Evolutionary conservation across 73 alveolate genomes (phyloP).

Genomic region (Tetrahymena borealis): DNA sequence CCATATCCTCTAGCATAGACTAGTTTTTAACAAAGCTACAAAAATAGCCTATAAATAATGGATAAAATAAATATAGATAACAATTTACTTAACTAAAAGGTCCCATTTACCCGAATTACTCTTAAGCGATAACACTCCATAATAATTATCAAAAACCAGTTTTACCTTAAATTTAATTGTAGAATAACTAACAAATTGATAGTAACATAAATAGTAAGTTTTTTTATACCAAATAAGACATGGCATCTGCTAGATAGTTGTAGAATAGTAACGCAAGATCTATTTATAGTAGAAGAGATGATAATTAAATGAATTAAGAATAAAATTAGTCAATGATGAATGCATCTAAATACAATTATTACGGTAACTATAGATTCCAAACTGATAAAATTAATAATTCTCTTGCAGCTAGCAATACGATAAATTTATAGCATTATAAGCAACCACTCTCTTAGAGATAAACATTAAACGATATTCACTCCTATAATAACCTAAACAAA

Average conservation of each 20-base stretch:
- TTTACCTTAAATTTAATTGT: not conserved
- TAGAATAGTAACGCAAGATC: not conserved
- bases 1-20: not conserved
- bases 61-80: not conserved
- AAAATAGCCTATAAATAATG: not conserved
- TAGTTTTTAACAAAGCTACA: not conserved
- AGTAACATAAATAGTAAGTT: not conserved
- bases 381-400: not conserved
- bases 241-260: not conserved
- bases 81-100: not conserved
- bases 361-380: not conserved
- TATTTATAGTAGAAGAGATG: not conserved
- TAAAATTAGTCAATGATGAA: not conserved
- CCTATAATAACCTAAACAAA: not conserved
- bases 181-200: not conserved
- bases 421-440: not conserved
- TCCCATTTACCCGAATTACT: not conserved
- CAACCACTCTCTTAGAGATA: not conserved
- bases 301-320: not conserved
- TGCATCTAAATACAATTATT: not conserved
- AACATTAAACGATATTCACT: not conserved
- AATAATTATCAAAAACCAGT: not conserved
- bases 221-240: not conserved
- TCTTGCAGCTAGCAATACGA: too few relatives aligned
- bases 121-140: not conserved